Evolutionary conservation across 2,329 filamentous ascomycete genomes (phyloP).

Genomic region (Aureobasidium sp.): DNA sequence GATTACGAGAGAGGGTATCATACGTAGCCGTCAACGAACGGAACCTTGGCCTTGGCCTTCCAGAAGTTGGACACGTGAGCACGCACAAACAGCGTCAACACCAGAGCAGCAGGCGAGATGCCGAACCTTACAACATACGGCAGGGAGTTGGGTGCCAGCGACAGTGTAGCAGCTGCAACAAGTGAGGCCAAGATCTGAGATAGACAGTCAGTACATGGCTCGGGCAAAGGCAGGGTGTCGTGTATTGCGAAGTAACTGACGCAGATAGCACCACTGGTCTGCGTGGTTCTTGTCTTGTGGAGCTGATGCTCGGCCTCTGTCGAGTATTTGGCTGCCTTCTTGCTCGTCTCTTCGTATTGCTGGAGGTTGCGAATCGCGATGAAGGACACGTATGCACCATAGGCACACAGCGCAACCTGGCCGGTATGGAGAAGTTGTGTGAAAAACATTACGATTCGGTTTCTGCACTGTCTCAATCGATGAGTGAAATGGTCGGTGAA

Average conservation of each 20-base stretch:
- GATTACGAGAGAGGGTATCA: neutral
- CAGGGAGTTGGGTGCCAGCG: constrained; percentile 14
- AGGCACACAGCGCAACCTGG: constrained; percentile 34
- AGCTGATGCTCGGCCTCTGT: constrained; percentile 35
- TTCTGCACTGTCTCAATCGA: neutral
- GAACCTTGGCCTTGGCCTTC: constrained; percentile 19
- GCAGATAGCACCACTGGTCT: constrained; percentile 32
- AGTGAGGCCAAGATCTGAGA: constrained; percentile 25
- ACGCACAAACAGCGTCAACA: constrained; percentile 22
- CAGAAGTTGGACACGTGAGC: constrained; percentile 29
- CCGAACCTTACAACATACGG: constrained; percentile 2
- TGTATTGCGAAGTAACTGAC: constrained; percentile 20
- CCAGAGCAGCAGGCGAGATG: constrained; percentile 21
- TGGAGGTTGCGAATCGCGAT: constrained; percentile 36
- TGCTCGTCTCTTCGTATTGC: constrained; percentile 36
- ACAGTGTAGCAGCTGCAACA: constrained; percentile 20
- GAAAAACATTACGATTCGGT: neutral
- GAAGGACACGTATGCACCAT: constrained; percentile 36
- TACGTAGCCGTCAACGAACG: constrained; percentile 15
- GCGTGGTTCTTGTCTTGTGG: constrained; percentile 37
- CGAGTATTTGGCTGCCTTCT: constrained; percentile 39
- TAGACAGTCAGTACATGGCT: neutral
- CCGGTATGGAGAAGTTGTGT: constrained; percentile 26
- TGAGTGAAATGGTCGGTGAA: neutral
- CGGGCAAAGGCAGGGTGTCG: neutral